phyloP scores from a whole-genome alignment of 2,329 filamentous ascomycete genomes.

The Stenocarpella maydis region DNA sequence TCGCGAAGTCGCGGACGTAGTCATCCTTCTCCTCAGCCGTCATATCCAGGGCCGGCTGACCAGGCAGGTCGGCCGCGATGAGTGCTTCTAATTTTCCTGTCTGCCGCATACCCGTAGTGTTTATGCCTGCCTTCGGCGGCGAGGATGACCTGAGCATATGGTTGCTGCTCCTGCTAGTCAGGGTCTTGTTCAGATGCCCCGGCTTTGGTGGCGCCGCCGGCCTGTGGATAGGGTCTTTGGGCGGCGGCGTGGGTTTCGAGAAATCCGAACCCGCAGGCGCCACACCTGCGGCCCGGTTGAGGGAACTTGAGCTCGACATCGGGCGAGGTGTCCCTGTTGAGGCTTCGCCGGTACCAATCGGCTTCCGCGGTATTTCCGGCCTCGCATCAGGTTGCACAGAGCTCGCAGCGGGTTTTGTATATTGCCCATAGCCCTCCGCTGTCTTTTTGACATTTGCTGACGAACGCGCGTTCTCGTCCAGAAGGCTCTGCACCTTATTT shows the following conservation, averaged over 20 bases:
- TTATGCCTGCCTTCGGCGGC: slow-evolving; percentile 52
- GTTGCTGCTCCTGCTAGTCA: slow-evolving; percentile 44
- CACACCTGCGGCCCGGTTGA: slow-evolving; percentile 37
- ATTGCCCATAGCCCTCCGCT: slow-evolving; percentile 89
- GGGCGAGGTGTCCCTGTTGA: slow-evolving; percentile 41
- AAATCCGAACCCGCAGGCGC: slow-evolving; percentile 11
- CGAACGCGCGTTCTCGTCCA: slow-evolving; percentile 78
- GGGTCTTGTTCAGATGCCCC: slow-evolving; percentile 64
- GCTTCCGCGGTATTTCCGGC: slow-evolving; percentile 61
- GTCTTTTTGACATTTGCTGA: slow-evolving; percentile 68
- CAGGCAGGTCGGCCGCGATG: slow-evolving; percentile 56
- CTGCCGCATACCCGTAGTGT: slow-evolving; percentile 40
- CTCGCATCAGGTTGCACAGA: slow-evolving; percentile 48
- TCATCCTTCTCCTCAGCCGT: slow-evolving; percentile 68
- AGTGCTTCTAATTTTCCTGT: slow-evolving; percentile 47
- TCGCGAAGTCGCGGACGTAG: slow-evolving; percentile 76
- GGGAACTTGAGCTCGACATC: slow-evolving; percentile 23
- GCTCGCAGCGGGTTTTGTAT: slow-evolving; percentile 65
- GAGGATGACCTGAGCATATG: slow-evolving; percentile 47
- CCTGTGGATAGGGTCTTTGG: slow-evolving; percentile 42
- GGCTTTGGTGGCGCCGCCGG: slow-evolving; percentile 70
- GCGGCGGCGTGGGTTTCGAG: slow-evolving; percentile 42
- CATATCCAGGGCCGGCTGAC: slow-evolving; percentile 62
- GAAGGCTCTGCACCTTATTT: slow-evolving; percentile 84
- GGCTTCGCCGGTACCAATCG: slow-evolving; percentile 47